Conservation (phyloP, 805 yeast species). For the Allodekkera sacchari region DNA sequence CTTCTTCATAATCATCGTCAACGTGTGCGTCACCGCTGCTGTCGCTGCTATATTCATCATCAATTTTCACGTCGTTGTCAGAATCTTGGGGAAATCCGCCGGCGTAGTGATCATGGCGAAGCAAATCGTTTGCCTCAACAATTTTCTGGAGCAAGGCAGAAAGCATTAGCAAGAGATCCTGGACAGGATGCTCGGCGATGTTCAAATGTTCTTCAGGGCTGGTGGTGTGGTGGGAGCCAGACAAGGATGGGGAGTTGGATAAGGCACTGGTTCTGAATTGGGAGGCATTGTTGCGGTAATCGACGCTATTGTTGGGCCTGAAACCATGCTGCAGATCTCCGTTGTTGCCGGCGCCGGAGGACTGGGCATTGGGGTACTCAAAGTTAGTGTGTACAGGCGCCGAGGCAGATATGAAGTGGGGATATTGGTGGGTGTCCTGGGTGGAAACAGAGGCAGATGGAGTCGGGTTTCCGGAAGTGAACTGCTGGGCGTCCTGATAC, state of each 20-base stretch:
- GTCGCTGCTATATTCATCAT: constrained; percentile 4
- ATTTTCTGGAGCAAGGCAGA: constrained; percentile 79
- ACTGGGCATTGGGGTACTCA: constrained; percentile 7
- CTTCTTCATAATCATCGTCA: too few relatives aligned
- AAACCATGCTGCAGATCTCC: too few relatives aligned
- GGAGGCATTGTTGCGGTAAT: too few relatives aligned
- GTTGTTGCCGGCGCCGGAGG: constrained; percentile 11
- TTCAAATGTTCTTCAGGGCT: constrained; percentile 44
- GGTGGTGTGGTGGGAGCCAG: constrained; percentile 4
- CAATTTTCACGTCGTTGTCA: constrained; percentile 8
- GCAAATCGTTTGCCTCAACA: constrained; percentile 79
- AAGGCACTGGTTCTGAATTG: too few relatives aligned
- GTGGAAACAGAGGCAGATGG: constrained; percentile 5
- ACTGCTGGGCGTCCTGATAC: constrained; percentile 26
- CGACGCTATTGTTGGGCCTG: too few relatives aligned
- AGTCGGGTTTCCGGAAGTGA: constrained; percentile 2
- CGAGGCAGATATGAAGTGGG: constrained; percentile 10
- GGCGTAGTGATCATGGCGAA: constrained; percentile 59
- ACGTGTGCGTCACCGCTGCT: constrained; percentile 4
- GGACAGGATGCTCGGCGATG: constrained; percentile 76
- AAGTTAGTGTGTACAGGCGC: constrained; percentile 9
- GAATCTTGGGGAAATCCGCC: constrained; percentile 11
- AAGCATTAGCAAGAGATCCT: constrained; percentile 75
- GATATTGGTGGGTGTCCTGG: constrained; percentile 12
- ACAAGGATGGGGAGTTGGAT: too few relatives aligned